phyloP scores from a whole-genome alignment of 163 green algal genomes.

The Chlamydomonas reinhardtii region DNA sequence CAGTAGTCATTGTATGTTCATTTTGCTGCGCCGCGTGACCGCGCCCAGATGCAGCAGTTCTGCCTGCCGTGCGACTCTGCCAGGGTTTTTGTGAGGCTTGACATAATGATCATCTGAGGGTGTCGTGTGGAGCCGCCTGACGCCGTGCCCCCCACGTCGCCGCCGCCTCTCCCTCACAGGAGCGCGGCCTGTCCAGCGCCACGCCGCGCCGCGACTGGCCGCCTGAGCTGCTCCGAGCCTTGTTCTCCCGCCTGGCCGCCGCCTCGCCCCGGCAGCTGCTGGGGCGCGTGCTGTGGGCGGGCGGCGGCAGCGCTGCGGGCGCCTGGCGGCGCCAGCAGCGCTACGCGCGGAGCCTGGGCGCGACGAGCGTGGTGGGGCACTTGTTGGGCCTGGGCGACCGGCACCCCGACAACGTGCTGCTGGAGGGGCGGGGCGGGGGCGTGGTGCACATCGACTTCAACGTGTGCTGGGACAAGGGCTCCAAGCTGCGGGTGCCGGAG shows the following conservation, averaged over 20 bases:
- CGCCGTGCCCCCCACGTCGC: too few species aligned
- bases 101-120: too few species aligned
- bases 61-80: too few species aligned
- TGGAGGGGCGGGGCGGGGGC: conserved; percentile 64
- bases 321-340: conserved; percentile 69
- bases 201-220: conserved; percentile 76
- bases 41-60: too few species aligned
- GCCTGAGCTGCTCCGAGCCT: conserved; percentile 45
- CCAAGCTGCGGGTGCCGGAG: conserved; percentile 85
- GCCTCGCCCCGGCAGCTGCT: conserved; percentile 59
- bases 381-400: conserved; percentile 92
- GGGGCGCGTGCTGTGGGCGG: conserved; percentile 68
- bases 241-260: conserved; percentile 6
- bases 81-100: too few species aligned
- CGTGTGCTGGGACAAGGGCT: conserved; percentile 84
- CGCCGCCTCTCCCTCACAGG: conserved; percentile 18
- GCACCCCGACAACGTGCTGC: conserved; percentile 93
- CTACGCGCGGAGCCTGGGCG: conserved; percentile 62
- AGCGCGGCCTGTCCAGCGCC: conserved; percentile 54
- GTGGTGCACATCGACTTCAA: conserved; percentile 63
- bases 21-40: too few species aligned
- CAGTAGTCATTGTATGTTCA: too few species aligned
- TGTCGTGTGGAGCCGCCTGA: too few species aligned
- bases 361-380: conserved; percentile 59
- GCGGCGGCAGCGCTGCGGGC: conserved; percentile 26